A percentile compares a stretch with the other conserved stretches of the same genome.
phyloP scores from a whole-genome alignment of 208 protist species.

The Strigomonas culicis region DNA sequence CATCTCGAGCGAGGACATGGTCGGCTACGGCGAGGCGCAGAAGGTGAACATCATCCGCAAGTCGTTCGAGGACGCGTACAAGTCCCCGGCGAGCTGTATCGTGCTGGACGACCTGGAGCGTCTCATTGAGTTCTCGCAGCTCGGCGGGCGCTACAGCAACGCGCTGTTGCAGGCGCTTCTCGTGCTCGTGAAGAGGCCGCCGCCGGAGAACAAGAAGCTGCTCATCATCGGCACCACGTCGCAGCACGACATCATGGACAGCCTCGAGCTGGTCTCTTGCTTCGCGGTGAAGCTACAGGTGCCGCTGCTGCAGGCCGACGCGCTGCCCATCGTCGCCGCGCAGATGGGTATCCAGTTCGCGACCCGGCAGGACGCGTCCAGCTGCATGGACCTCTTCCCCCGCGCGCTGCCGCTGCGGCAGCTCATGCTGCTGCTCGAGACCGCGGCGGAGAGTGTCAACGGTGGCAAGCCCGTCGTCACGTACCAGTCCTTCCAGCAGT shows the following conservation, averaged over 20 bases:
- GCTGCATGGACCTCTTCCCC: constrained; percentile 29
- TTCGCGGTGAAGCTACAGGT: constrained; percentile 90
- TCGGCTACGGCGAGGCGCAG: constrained; percentile 90
- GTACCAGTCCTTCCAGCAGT: constrained; percentile 38
- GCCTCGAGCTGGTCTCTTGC: constrained; percentile 87
- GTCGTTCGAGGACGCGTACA: constrained; percentile 99
- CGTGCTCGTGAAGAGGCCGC: constrained; percentile 93
- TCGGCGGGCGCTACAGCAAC: constrained; percentile 99
- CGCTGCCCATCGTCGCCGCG: constrained; percentile 36
- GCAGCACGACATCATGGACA: constrained; percentile 82
- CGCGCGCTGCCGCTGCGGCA: constrained; percentile 71
- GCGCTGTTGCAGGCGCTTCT: constrained; percentile 95
- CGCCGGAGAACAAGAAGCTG: constrained; percentile 91
- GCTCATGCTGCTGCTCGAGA: constrained; percentile 77
- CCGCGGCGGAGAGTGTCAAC: constrained; percentile 48
- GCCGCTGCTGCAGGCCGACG: constrained; percentile 32
- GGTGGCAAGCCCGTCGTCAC: constrained; percentile 26
- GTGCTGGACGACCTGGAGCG: constrained; percentile 98
- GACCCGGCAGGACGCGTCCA: constrained; percentile 21
- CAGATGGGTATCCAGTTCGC: constrained; percentile 44
- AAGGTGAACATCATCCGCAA: constrained; percentile 93
- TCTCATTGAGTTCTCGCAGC: constrained; percentile 95
- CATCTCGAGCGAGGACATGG: constrained; percentile 91
- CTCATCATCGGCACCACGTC: constrained; percentile 95
- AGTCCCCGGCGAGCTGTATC: constrained; percentile 94